A percentile compares a stretch with the other conserved stretches of the same genome.
Evolutionary conservation across 179 eudicot genomes (phyloP).

Genomic region (Camellia oleifera): DNA sequence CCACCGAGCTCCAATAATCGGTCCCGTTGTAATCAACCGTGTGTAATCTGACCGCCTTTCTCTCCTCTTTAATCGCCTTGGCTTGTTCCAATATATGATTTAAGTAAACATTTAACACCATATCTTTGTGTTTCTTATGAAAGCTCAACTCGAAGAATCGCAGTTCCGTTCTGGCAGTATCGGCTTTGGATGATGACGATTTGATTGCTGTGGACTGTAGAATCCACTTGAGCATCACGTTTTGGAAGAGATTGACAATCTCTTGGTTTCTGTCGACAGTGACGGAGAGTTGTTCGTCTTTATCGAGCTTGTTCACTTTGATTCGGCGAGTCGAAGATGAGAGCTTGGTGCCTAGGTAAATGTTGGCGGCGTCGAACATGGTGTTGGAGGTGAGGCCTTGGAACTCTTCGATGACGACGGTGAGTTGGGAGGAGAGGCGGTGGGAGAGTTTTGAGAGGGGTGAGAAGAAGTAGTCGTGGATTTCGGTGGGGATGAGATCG

Average conservation of each 20-base stretch:
- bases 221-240: constrained; percentile 34
- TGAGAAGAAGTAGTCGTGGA: constrained; percentile 24
- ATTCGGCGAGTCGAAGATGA: constrained; percentile 28
- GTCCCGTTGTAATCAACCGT: constrained; percentile 40
- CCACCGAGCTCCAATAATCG: constrained; percentile 47
- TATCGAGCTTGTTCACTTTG: constrained; percentile 29
- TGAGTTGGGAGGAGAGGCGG: constrained; percentile 37
- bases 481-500: constrained; percentile 30
- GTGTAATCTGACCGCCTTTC: constrained; percentile 34
- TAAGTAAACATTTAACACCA: constrained; percentile 27
- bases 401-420: constrained; percentile 39
- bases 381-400: constrained; percentile 41
- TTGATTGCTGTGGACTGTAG: constrained; percentile 14
- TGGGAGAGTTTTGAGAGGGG: constrained; percentile 19
- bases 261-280: constrained; percentile 41
- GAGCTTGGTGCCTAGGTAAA: constrained; percentile 31
- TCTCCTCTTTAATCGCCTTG: constrained; percentile 27
- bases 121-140: constrained; percentile 34
- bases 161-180: constrained; percentile 18
- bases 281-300: constrained; percentile 29
- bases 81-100: constrained; percentile 21
- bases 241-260: constrained; percentile 29
- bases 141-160: constrained; percentile 39
- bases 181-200: background rate
- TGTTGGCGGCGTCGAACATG: constrained; percentile 36